These are phyloP conservation scores for Ramularia endophylla DNA, from an alignment of 2,329 filamentous ascomycete species.

Conservation along the genomic window DNA sequence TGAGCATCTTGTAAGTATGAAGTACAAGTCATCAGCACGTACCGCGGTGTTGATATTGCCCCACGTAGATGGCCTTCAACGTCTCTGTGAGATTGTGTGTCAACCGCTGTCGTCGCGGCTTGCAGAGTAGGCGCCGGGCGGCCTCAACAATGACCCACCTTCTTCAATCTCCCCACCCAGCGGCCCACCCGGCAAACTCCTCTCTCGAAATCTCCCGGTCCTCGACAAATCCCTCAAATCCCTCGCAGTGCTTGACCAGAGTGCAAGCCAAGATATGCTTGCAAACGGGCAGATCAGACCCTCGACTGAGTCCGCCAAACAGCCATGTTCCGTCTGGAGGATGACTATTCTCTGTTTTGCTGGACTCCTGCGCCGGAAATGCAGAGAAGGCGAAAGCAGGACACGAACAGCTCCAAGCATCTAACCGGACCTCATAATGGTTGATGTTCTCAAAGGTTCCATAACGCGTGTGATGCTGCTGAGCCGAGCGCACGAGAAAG, in stretches of 20 bases:
- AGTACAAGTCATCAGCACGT: no score
- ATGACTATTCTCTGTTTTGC: neutral
- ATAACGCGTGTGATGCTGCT: constrained; percentile 27
- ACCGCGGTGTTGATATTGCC: no score
- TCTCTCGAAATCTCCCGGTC: constrained; percentile 52
- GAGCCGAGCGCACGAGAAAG: constrained; percentile 61
- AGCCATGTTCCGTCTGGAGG: constrained; percentile 5
- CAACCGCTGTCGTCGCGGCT: no score
- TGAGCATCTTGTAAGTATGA: no score
- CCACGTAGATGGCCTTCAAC: no score
- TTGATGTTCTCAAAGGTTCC: constrained; percentile 21
- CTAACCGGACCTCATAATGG: constrained; percentile 73
- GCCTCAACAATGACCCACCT: neutral
- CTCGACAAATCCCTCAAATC: constrained; percentile 54
- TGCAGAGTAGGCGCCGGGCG: neutral
- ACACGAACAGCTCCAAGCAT: constrained; percentile 85
- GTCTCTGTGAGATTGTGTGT: no score
- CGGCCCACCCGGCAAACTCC: constrained; percentile 67
- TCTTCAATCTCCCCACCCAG: constrained; percentile 36
- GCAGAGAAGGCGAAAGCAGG: constrained; percentile 72
- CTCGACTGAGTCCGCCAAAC: constrained; percentile 47
- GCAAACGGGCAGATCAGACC: constrained; percentile 53
- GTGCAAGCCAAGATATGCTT: constrained; percentile 87
- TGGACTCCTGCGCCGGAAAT: constrained; percentile 43
- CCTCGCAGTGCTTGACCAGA: constrained; percentile 60